Conservation (phyloP, 441 rosid species). For the Euphorbia corollata region DNA sequence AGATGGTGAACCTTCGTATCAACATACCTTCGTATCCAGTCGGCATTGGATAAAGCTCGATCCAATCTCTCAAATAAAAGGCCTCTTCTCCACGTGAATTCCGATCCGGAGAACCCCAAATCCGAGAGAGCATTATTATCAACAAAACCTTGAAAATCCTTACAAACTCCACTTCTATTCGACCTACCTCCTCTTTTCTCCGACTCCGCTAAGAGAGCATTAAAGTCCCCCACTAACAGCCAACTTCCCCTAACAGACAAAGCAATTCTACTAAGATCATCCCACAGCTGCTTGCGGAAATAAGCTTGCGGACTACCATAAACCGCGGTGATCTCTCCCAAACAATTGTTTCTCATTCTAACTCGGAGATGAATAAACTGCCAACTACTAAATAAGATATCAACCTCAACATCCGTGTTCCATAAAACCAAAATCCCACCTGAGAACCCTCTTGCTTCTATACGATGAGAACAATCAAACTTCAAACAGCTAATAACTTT, state of each 20-base stretch:
- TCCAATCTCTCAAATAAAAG: background rate
- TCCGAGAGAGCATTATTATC: background rate
- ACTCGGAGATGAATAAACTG: no score
- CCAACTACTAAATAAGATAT: no score
- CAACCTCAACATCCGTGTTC: no score
- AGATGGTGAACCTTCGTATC: background rate
- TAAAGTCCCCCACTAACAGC: background rate
- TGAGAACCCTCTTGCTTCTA: no score
- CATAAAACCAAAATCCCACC: no score
- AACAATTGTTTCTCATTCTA: no score
- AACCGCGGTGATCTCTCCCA: no score
- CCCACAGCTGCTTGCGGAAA: no score
- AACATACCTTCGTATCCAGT: background rate
- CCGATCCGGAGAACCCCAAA: background rate
- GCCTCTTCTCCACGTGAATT: background rate
- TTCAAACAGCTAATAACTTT: no score
- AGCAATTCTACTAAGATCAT: no score
- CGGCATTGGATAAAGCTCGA: background rate
- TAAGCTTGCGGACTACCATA: no score
- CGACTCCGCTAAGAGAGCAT: background rate
- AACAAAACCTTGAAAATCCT: background rate
- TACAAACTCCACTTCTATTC: background rate
- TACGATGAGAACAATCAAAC: no score
- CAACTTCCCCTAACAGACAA: background rate
- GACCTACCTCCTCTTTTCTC: background rate